Percentiles rank a stretch among this genome's conserved stretches.
phyloP scores from a whole-genome alignment of 345 rosid species.

The Eucalyptus paniculata region DNA sequence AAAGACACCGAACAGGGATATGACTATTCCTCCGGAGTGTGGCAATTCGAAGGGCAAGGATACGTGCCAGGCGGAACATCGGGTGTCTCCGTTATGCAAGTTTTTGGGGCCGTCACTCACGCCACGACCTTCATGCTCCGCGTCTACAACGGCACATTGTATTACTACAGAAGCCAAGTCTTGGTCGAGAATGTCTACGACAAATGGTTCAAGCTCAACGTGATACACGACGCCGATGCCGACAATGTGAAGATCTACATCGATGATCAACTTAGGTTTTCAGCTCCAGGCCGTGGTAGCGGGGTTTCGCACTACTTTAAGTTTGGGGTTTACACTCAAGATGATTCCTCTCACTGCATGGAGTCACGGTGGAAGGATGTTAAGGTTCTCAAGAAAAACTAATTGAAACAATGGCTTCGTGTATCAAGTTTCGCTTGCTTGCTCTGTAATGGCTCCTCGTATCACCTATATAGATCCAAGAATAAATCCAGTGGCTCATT shows the following conservation, averaged over 20 bases:
- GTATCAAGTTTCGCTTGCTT: not conserved
- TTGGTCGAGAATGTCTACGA: not conserved
- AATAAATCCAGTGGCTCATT: not conserved
- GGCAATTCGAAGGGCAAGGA: constrained; percentile 36
- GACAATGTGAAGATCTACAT: constrained; percentile 4
- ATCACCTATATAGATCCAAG: rapidly evolving
- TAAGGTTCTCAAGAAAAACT: not conserved
- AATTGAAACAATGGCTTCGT: not conserved
- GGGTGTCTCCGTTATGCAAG: constrained; percentile 19
- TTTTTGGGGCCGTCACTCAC: constrained; percentile 3
- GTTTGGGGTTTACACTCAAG: constrained; percentile 18
- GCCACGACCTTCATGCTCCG: constrained; percentile 13
- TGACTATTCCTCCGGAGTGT: constrained; percentile 15
- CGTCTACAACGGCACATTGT: constrained; percentile 8
- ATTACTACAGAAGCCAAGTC: constrained; percentile 2
- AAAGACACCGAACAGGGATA: constrained; percentile 5
- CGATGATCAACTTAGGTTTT: not conserved
- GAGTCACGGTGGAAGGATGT: constrained; percentile 21
- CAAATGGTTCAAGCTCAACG: constrained; percentile 13
- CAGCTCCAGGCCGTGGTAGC: not conserved
- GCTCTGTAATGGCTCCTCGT: not conserved
- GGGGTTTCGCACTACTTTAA: constrained; percentile 11
- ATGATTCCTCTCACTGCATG: not conserved
- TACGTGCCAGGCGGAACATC: constrained; percentile 18
- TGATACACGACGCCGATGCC: constrained; percentile 17